Conservation (phyloP, 2,329 filamentous ascomycete genomes). For the Ceratocystis harringtonii region DNA sequence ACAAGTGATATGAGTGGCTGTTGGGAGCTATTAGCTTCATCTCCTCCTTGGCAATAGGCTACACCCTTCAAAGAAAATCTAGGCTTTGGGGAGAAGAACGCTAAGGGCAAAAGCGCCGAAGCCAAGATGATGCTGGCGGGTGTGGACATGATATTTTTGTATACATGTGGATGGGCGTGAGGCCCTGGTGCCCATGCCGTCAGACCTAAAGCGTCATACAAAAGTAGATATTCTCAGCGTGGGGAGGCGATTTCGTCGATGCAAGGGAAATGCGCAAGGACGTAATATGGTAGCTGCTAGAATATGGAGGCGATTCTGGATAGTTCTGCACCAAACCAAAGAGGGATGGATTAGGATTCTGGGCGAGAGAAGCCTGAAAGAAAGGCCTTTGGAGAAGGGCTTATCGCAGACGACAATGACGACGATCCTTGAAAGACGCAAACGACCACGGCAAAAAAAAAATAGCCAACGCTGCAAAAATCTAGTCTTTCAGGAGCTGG, state of each 20-base stretch:
- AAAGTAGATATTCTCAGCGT: not conserved
- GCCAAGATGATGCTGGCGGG: not conserved
- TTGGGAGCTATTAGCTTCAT: no score
- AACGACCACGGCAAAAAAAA: not conserved
- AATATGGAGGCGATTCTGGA: not conserved
- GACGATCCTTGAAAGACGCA: not conserved
- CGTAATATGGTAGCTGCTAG: not conserved
- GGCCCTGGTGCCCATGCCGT: not conserved
- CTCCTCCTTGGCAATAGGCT: no score
- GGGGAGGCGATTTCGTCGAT: not conserved
- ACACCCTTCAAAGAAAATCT: not conserved
- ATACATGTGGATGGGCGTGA: no score
- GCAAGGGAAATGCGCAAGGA: not conserved
- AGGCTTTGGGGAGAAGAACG: not conserved
- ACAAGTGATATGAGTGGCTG: no score
- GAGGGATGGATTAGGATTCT: not conserved
- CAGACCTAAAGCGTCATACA: not conserved
- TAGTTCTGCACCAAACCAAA: not conserved
- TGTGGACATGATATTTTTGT: not conserved
- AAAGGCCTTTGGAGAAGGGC: not conserved
- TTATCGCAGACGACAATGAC: not conserved
- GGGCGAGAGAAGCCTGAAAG: not conserved
- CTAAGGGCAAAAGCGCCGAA: not conserved
- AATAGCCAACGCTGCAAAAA: not conserved
- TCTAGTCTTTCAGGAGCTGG: no score